phyloP scores from a whole-genome alignment of 2,329 filamentous ascomycete genomes.

The Aspergillus sp. region DNA sequence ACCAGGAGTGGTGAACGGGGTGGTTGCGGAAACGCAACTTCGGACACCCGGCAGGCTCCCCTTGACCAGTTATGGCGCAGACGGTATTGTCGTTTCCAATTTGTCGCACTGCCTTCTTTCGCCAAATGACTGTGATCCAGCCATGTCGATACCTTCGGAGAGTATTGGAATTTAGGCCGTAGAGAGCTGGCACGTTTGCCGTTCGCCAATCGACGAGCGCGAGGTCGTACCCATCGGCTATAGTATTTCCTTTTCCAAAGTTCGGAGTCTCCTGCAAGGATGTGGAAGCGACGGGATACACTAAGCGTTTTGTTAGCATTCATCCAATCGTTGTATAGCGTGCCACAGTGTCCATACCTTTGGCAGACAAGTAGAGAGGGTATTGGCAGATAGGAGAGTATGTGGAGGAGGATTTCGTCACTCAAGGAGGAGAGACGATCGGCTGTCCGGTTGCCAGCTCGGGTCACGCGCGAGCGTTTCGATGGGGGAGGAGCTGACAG shows the following conservation, averaged over 20 bases:
- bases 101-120: slow-evolving; percentile 49
- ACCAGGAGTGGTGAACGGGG: slow-evolving; percentile 65
- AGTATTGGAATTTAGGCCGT: slow-evolving; percentile 46
- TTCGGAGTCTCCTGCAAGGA: slow-evolving; percentile 75
- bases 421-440: slow-evolving; percentile 73
- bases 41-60: slow-evolving; percentile 75
- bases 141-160: slow-evolving; percentile 59
- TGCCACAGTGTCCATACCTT: slow-evolving; percentile 41
- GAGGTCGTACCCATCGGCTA: slow-evolving; percentile 77
- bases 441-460: slow-evolving; percentile 13
- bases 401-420: slow-evolving; percentile 82
- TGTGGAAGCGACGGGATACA: slow-evolving; percentile 68
- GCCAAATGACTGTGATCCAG: slow-evolving; percentile 59
- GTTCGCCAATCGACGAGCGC: slow-evolving; percentile 72
- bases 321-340: background rate
- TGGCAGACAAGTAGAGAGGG: slow-evolving; percentile 64
- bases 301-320: slow-evolving; percentile 13
- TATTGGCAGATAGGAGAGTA: slow-evolving; percentile 73
- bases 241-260: slow-evolving; percentile 92
- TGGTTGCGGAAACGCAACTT: slow-evolving; percentile 63
- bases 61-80: slow-evolving; percentile 87
- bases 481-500: slow-evolving; percentile 19
- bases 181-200: slow-evolving; percentile 46
- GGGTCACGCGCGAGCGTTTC: slow-evolving; percentile 45
- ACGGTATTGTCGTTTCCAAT: slow-evolving; percentile 89